phyloP scores from a whole-genome alignment of 345 rosid species.

The Fremontodendron californicum region DNA sequence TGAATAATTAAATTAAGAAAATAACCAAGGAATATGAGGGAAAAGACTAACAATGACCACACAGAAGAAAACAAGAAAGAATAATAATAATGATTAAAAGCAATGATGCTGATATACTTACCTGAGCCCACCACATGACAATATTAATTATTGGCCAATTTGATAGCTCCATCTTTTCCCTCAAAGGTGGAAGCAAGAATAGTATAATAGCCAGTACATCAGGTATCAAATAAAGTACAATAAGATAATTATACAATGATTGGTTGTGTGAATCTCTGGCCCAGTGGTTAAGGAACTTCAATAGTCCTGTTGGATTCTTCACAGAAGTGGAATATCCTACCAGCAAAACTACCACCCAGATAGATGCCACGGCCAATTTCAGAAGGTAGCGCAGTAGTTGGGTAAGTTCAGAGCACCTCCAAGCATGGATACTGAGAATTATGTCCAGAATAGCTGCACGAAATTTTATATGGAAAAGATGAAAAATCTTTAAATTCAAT shows the following conservation, averaged over 20 bases:
- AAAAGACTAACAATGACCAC: background rate
- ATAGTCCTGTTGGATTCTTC: conserved; percentile 63
- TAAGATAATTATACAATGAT: conserved; percentile 59
- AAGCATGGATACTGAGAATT: conserved; percentile 74
- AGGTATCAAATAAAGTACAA: conserved; percentile 77
- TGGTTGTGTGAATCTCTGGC: conserved; percentile 51
- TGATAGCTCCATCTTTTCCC: conserved; percentile 83
- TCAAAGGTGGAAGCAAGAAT: conserved; percentile 67
- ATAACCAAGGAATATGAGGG: background rate
- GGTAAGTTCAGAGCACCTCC: conserved; percentile 67
- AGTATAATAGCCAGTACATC: conserved; percentile 58
- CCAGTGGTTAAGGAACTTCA: conserved; percentile 64
- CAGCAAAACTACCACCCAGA: conserved; percentile 79
- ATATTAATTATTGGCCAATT: conserved; percentile 63
- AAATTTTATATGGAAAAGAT: background rate
- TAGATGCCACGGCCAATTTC: conserved; percentile 68
- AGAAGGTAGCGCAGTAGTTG: conserved; percentile 73
- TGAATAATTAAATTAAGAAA: background rate
- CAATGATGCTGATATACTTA: conserved; percentile 28
- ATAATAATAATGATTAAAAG: background rate
- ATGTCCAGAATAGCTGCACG: conserved; percentile 67
- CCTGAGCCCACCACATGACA: conserved; percentile 99
- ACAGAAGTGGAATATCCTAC: conserved; percentile 66
- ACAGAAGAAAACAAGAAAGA: background rate
- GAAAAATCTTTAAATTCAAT: background rate